phyloP scores from a whole-genome alignment of 768 basidiomycete species.

The Pulveroboletus sp. region DNA sequence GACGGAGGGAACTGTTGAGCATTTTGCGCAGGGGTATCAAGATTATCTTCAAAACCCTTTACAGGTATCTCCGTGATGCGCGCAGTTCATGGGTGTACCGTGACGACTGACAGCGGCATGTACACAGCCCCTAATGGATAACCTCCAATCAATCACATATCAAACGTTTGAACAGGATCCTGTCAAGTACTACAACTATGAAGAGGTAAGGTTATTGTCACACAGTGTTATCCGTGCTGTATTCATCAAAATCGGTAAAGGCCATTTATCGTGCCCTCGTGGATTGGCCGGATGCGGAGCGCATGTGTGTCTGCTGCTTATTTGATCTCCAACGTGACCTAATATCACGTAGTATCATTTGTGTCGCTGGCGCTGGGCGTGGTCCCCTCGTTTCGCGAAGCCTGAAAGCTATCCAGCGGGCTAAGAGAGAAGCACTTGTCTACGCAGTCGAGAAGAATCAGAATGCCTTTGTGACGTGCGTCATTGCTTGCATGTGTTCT shows the following conservation, averaged over 20 bases:
- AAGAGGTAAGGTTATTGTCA: constrained; percentile 53
- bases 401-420: constrained; percentile 69
- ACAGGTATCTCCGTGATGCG: constrained; percentile 51
- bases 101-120: constrained; percentile 13
- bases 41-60: constrained; percentile 95
- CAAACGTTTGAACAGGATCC: constrained; percentile 98
- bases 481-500: constrained; percentile 19
- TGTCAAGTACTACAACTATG: constrained; percentile 93
- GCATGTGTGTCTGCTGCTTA: constrained; percentile 53
- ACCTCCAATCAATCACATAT: constrained; percentile 92
- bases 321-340: constrained; percentile 15
- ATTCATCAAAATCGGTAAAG: constrained; percentile 35
- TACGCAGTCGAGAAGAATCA: constrained; percentile 97
- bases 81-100: constrained; percentile 1
- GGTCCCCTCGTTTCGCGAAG: constrained; percentile 90
- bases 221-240: constrained; percentile 8
- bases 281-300: constrained; percentile 60
- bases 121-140: constrained; percentile 90
- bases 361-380: constrained; percentile 92
- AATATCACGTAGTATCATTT: constrained; percentile 59
- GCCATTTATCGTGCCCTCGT: constrained; percentile 78
- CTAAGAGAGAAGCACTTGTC: constrained; percentile 59
- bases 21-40: constrained; percentile 90
- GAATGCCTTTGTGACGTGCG: constrained; percentile 92
- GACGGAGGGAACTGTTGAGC: constrained; percentile 75